phyloP scores from a whole-genome alignment of 2,329 filamentous ascomycete species.

The Fusarium anguioides region DNA sequence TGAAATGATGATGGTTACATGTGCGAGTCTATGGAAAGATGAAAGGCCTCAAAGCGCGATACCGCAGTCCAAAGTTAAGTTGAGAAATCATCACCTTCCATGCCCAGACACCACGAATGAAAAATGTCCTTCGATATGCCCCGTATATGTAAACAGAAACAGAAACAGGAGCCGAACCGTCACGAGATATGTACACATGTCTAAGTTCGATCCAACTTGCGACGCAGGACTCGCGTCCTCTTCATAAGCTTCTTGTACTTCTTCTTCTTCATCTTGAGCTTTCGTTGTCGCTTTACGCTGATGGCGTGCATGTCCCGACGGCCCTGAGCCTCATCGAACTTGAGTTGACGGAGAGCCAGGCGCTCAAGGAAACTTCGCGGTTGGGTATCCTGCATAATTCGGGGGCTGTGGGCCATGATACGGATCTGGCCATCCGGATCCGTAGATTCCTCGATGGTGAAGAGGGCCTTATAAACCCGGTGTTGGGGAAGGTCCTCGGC shows the following conservation, averaged over 20 bases:
- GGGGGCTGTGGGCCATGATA: conserved; percentile 70
- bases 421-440: conserved; percentile 69
- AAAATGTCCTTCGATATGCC: conserved; percentile 42
- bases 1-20: conserved; percentile 48
- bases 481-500: conserved; percentile 57
- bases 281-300: conserved; percentile 90
- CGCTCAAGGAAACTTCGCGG: conserved; percentile 74
- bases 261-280: conserved; percentile 99
- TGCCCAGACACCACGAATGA: conserved; percentile 48
- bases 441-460: conserved; percentile 74
- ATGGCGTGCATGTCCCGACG: conserved; percentile 78
- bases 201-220: conserved; percentile 79
- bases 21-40: conserved; percentile 51
- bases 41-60: conserved; percentile 47
- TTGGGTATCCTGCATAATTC: conserved; percentile 63
- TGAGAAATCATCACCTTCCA: conserved; percentile 44
- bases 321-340: conserved; percentile 65
- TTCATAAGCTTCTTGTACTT: conserved; percentile 99
- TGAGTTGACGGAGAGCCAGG: conserved; percentile 72
- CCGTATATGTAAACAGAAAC: conserved; percentile 27
- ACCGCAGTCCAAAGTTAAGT: conserved; percentile 39
- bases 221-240: conserved; percentile 86
- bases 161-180: conserved; percentile 38
- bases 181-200: conserved; percentile 44
- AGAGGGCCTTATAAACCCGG: conserved; percentile 71